Evolutionary conservation across 2,329 filamentous ascomycete genomes (phyloP), one percentile per base, ranked within the genome.

Genomic region (Xylariomycetidae sp.): DNA sequence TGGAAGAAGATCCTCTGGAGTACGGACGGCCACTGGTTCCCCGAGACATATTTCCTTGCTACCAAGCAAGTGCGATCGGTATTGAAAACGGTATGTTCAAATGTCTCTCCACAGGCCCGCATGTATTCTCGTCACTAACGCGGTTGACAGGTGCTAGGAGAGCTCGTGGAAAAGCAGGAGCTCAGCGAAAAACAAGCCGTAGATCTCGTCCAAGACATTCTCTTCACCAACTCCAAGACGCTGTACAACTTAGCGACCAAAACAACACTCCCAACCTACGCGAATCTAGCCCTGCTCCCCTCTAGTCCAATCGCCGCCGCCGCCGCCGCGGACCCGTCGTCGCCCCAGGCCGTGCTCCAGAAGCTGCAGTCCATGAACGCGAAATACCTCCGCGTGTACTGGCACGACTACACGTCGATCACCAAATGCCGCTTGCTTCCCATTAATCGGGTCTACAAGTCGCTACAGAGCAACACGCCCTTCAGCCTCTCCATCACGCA

Each of bases 191-290:
- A 61, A 6, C 76, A 87, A 49, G 85, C 84, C 1, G 72, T 80
- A 6, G 59, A 72, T 16, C 67, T 85, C 3, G 79, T 78, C 0
- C 72, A 76, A 30, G 77, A 82, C 36, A 72, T 92, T 1, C 62
- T 92, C 7, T 92, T 89, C 62, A 69, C 77, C 42, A 94, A 88
- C 45, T 77, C 86, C 0, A 90, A 89, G 50, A 62, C 66, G n/a
- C 62, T 92, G 0, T 94, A 92, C 51, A 65, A 72, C 10, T 69
- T 94, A 2, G 59, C 67, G 1, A 59, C 78, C 13, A 52, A 59
- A 20, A 57, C 72, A 11, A 41, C 42, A 4, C 48, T 59, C 32
- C 42, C 41, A 2, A 40, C 5, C 18, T 38, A 61, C 38, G 41
- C 52, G 12, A 38, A 50, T 11, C 42, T 56, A 36, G 9, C 27